Evolutionary conservation across 2,329 filamentous ascomycete genomes (phyloP), one percentile per base, ranked within the genome.

Genomic region (Epichloe typhina): DNA sequence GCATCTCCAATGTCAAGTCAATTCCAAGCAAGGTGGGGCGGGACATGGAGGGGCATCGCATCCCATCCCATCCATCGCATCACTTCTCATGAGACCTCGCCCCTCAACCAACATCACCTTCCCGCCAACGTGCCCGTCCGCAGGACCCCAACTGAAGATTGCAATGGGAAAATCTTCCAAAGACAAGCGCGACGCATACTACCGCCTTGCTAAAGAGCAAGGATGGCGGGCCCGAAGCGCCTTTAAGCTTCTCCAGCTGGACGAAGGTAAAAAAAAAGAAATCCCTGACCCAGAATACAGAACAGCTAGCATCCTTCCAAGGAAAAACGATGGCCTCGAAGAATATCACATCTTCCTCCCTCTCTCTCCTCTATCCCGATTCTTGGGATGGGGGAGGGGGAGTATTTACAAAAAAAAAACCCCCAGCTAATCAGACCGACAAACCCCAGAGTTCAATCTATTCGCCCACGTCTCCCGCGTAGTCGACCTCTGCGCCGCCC

Each of bases 111-210:
- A 31, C 3, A 39, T 17, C n/a, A n/a, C 38, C 38, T 5, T 9
- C 7, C 38, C 38, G 6, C 38, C 38, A 39, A 19, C 38, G 26
- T 31, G 8, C 1, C 26, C 26, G 26, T 31, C 26, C 26, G 8
- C 26, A 31, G 8, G 36, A 13, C 36, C 36, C 36, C 4, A 38
- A 38, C 2, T n/a, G 36, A 2, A 8, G 23, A 40, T 33, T 5
- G 12, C 68, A 33, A 95, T 95, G 90, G 90, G 90, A 1, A 97
- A 97, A 67, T 95, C 93, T 1, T 97, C 91, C 46, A 98, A 98
- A 69, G 93, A 98, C 65, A 98, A 98, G 71, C 86, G 93, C 49
- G 93, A 98, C 67, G 90, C 90, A 44, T 98, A 98, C 71, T 98
- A 98, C 64, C 82, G 93, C 50, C 85, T 98, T 8, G 93, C 93